A percentile compares a stretch with the other conserved stretches of the same genome.
Conservation (phyloP, 1,139 yeast species). For the Suhomyces yuchorum region DNA sequence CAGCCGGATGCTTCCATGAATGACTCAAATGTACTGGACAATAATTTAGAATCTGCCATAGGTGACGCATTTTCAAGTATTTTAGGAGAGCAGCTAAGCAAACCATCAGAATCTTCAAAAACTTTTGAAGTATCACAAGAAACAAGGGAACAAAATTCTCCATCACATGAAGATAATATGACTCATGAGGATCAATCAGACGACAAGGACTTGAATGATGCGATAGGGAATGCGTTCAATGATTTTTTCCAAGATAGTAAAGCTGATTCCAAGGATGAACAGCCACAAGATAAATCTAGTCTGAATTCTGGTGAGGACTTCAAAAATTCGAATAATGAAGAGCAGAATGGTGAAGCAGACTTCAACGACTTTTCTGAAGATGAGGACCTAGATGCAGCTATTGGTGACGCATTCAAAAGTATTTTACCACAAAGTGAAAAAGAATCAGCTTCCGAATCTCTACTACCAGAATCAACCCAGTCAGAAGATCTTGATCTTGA, state of each 20-base stretch:
- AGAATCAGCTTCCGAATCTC: neutral
- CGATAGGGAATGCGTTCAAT: slow-evolving; percentile 30
- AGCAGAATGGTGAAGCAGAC: neutral
- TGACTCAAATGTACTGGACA: neutral
- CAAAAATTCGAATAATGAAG: neutral
- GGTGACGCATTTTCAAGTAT: neutral
- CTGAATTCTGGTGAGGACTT: neutral
- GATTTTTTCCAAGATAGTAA: slow-evolving; percentile 9
- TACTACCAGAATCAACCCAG: slow-evolving; percentile 1
- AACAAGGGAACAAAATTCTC: neutral
- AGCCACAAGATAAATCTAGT: neutral
- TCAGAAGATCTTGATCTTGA: slow-evolving; percentile 27
- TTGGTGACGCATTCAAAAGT: slow-evolving; percentile 30
- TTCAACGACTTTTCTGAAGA: slow-evolving; percentile 13
- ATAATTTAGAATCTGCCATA: neutral
- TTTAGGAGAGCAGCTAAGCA: neutral
- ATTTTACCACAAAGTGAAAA: slow-evolving; percentile 12
- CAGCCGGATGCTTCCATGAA: neutral
- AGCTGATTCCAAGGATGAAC: neutral
- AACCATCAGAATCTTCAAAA: neutral
- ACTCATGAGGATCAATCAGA: slow-evolving; percentile 1
- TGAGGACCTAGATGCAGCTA: slow-evolving; percentile 31
- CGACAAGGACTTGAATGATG: slow-evolving; percentile 22
- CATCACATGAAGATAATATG: neutral
- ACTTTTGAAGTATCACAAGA: neutral